Evolutionary conservation across 2,329 filamentous ascomycete species (phyloP).

Genomic region (Botrytis paeoniae): DNA sequence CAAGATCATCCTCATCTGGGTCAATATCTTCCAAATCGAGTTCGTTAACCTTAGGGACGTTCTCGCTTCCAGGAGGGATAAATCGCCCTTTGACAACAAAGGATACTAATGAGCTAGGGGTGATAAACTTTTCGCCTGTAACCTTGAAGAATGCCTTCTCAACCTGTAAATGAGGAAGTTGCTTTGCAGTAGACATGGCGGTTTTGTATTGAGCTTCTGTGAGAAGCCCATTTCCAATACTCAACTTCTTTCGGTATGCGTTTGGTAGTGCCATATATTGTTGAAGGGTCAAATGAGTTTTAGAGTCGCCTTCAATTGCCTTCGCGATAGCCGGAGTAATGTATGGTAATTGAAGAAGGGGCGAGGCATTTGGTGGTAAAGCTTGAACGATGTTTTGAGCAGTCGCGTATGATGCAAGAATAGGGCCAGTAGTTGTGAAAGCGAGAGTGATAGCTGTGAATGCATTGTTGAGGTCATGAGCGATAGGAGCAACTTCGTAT

Average conservation of each 20-base stretch:
- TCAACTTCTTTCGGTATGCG: conserved; percentile 65
- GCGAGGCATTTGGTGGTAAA: conserved; percentile 75
- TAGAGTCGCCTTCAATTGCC: conserved; percentile 71
- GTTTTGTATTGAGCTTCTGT: conserved; percentile 73
- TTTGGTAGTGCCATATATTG: conserved; percentile 85
- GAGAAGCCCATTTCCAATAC: conserved; percentile 68
- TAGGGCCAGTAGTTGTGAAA: conserved; percentile 77
- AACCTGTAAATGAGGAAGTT: conserved; percentile 79
- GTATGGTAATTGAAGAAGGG: conserved; percentile 86
- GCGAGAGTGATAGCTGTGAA: conserved; percentile 85
- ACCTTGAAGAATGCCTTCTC: conserved; percentile 99
- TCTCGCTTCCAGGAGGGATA: conserved; percentile 77
- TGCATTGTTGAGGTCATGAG: conserved; percentile 78
- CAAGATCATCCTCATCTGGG: conserved; percentile 86
- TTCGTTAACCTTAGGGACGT: conserved; percentile 71
- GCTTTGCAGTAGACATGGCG: conserved; percentile 72
- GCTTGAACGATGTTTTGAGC: conserved; percentile 90
- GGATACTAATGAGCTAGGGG: conserved; percentile 86
- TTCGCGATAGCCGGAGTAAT: conserved; percentile 67
- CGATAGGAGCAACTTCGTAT: conserved; percentile 83
- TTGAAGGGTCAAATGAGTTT: conserved; percentile 74
- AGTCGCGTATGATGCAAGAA: conserved; percentile 76
- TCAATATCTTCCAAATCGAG: conserved; percentile 87
- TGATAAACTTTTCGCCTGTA: conserved; percentile 87
- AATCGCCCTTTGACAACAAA: conserved; percentile 94